Evolutionary conservation across 768 basidiomycete genomes (phyloP), one percentile per base, ranked within the genome.

Genomic region (Psilocybe azurescens): DNA sequence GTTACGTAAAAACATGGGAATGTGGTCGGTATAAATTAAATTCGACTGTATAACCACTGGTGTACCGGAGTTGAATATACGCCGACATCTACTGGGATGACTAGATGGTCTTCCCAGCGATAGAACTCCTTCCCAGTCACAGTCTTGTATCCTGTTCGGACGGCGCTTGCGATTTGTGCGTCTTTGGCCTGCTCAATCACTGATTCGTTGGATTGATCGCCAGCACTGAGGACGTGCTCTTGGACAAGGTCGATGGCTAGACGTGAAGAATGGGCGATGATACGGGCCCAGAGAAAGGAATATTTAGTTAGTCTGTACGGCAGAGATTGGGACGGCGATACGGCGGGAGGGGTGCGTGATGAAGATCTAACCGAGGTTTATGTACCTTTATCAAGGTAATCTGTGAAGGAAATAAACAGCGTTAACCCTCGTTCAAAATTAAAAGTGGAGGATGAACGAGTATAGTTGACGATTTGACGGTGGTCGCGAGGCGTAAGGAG

Each of bases 181-280:
- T 75, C 74, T 58, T 74, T 75, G 53, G 63, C 52, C 60, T 77
- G 71, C 66, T 75, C 75, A 41, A 64, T 46, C 1, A 71, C 72
- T 18, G 70, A 69, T 64, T 77, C 75, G 68, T 77, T 70, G 29
- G 61, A 53, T 63, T 77, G 75, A 24, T 66, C 50, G 18, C 74
- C 76, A 47, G 68, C 29, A 39, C 68, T 64, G 46, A 77, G 50
- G 38, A 69, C 62, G 46, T 61, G 58, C 54, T 69, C 64, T 28
- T 67, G 66, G 33, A 65, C 29, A n/a, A 67, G 30, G 61, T 65
- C 64, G 60, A 67, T 66, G 39, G 66, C 68, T 69, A 41, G 5
- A 30, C 14, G 10, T 11, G 10, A 24, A 24, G 24, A 24, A 24
- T 24, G 38, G n/a, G 39, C 16, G 24, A 24, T 30, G 24, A 20